A percentile compares a stretch with the other conserved stretches of the same genome.
phyloP scores from a whole-genome alignment of 129 eudicot species.

The Logfia minima region DNA sequence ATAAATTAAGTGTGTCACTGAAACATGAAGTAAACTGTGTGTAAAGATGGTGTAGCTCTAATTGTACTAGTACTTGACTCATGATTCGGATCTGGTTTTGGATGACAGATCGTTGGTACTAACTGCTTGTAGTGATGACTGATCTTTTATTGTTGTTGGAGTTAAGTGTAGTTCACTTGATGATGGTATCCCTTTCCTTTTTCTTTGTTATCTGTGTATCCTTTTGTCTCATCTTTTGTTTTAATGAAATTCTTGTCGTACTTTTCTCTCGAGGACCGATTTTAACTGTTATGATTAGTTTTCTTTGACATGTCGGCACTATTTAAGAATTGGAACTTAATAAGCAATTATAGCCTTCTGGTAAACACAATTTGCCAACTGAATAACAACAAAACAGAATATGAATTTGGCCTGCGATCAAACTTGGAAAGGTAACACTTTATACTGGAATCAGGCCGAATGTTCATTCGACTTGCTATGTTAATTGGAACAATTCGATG shows the following conservation, averaged over 20 bases:
- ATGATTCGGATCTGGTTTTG: not conserved
- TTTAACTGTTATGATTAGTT: not conserved
- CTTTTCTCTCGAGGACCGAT: not conserved
- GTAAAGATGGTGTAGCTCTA: not conserved
- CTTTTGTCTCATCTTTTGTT: not conserved
- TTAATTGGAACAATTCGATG: too few species aligned
- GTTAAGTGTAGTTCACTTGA: not conserved
- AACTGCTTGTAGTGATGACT: not conserved
- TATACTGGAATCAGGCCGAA: too few species aligned
- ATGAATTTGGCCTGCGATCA: too few species aligned
- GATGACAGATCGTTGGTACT: not conserved
- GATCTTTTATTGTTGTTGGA: not conserved
- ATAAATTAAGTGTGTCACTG: slow-evolving; percentile 1
- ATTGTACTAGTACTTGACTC: not conserved
- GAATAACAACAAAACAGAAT: too few species aligned
- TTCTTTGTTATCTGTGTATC: not conserved
- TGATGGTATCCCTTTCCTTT: not conserved
- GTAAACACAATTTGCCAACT: too few species aligned
- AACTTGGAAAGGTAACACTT: too few species aligned
- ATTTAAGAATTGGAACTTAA: too few species aligned
- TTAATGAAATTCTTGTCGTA: not conserved
- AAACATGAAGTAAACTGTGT: not conserved
- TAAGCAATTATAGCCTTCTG: too few species aligned
- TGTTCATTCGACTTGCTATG: too few species aligned
- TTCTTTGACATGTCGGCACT: too few species aligned